These are phyloP conservation scores for Closterium sp. DNA, from an alignment of 139 green algal species.

Conservation along the genomic window DNA sequence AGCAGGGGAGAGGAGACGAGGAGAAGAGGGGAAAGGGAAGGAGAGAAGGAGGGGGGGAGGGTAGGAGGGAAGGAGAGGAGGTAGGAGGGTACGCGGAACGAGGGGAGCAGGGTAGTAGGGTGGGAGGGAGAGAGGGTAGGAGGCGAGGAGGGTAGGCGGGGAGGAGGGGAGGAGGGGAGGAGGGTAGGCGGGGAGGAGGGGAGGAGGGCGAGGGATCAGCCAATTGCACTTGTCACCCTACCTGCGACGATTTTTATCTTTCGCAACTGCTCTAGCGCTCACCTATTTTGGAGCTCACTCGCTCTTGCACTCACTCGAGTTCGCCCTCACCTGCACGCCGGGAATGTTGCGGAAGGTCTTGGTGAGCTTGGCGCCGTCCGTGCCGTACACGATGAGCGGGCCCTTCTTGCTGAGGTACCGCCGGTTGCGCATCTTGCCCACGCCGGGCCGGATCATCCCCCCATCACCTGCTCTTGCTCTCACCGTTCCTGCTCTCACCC, in stretches of 20 bases:
- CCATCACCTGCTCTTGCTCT: no score
- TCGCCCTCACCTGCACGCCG: slow-evolving; percentile 72
- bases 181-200: slow-evolving; percentile 50
- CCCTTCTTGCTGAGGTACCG: slow-evolving; percentile 91
- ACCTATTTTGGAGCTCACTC: no score
- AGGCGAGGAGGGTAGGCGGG: neutral
- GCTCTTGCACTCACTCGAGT: no score
- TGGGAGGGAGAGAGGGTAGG: no score
- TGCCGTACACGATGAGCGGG: slow-evolving; percentile 88
- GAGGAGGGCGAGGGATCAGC: no score
- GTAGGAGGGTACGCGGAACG: neutral
- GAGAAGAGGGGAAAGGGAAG: neutral
- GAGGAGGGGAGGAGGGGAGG: neutral
- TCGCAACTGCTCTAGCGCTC: no score
- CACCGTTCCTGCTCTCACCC: no score
- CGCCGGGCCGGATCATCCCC: slow-evolving; percentile 77
- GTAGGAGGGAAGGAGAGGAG: no score
- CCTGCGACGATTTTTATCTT: no score
- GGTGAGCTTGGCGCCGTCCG: slow-evolving; percentile 78
- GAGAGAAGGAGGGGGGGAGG: neutral
- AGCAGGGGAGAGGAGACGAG: no score
- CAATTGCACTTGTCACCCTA: no score
- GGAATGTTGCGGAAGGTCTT: slow-evolving; percentile 85
- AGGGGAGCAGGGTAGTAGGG: no score
- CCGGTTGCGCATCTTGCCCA: slow-evolving; percentile 98